Conservation (phyloP, 192 early-diverging fungal genomes). For the Entomortierella chlamydospora region DNA sequence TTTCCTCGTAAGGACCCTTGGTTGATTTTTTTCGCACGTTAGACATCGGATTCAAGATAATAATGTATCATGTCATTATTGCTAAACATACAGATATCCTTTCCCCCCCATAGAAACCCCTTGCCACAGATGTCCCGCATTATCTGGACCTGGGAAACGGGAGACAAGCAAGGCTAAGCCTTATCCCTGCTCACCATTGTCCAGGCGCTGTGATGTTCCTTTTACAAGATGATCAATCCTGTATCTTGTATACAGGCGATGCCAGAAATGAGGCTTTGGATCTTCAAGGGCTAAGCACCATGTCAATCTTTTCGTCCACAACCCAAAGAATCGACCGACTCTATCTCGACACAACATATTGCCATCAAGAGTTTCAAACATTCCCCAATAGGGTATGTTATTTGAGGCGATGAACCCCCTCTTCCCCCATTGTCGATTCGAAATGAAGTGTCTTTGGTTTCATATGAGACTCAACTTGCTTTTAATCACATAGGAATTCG, state of each 20-base stretch:
- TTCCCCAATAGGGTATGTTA: conserved; percentile 56
- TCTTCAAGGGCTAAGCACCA: conserved; percentile 14
- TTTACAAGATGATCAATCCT: conserved; percentile 37
- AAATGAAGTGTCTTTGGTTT: no score
- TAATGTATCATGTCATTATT: no score
- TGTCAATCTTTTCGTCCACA: conserved; percentile 22
- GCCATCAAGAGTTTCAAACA: conserved; percentile 32
- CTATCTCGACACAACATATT: conserved; percentile 66
- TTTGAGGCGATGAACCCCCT: background rate
- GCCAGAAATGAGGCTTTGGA: conserved; percentile 35
- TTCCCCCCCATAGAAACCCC: no score
- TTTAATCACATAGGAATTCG: conserved; percentile 20
- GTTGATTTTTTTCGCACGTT: no score
- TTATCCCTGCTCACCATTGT: conserved; percentile 64
- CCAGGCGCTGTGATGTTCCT: conserved; percentile 64
- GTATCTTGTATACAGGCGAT: conserved; percentile 48
- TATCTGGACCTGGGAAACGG: conserved; percentile 53
- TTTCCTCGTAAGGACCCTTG: conserved; percentile 21
- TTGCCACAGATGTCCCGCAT: conserved; percentile 20
- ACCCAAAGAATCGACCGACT: conserved; percentile 47
- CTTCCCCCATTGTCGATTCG: no score
- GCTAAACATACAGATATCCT: no score
- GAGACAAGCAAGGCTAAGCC: conserved; percentile 36
- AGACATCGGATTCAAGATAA: no score
- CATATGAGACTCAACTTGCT: no score